Conservation (phyloP, 2,329 filamentous ascomycete genomes). For the Epichloe gansuensis region DNA sequence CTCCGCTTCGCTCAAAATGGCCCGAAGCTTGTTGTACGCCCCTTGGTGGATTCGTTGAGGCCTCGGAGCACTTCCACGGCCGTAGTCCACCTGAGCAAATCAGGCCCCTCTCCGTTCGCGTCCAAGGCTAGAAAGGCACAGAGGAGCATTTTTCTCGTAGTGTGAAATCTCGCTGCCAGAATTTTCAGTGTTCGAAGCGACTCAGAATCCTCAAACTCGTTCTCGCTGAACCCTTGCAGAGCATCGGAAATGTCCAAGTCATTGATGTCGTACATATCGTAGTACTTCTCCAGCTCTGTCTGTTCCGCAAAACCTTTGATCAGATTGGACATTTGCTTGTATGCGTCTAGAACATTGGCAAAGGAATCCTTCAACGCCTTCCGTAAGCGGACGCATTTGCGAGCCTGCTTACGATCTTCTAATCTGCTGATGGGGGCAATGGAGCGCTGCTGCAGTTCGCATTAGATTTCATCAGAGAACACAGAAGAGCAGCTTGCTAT, state of each 20-base stretch:
- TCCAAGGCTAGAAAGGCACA: constrained; percentile 84
- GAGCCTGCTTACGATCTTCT: constrained; percentile 67
- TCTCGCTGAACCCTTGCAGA: constrained; percentile 50
- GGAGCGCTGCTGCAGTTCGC: constrained; percentile 57
- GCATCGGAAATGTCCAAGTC: constrained; percentile 61
- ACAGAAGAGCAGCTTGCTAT: background rate
- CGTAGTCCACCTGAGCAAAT: constrained; percentile 67
- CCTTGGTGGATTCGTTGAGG: constrained; percentile 48
- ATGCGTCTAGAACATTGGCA: constrained; percentile 55
- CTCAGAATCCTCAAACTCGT: constrained; percentile 64
- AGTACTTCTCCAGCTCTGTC: constrained; percentile 79
- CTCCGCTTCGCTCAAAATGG: constrained; percentile 68
- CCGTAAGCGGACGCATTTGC: constrained; percentile 71
- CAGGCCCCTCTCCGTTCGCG: constrained; percentile 63
- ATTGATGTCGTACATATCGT: constrained; percentile 77
- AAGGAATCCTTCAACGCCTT: constrained; percentile 62
- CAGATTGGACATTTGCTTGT: constrained; percentile 55
- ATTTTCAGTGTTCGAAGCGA: constrained; percentile 73
- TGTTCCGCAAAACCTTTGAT: constrained; percentile 66
- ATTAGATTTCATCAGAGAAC: background rate
- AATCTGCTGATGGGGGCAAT: constrained; percentile 79
- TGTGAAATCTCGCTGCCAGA: constrained; percentile 67
- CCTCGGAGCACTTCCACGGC: constrained; percentile 63
- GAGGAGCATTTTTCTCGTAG: constrained; percentile 71
- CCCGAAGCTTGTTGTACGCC: constrained; percentile 53